Percentiles rank a stretch among this genome's conserved stretches.
These are phyloP conservation scores for Colletotrichum tropicale DNA, from an alignment of 2,329 filamentous ascomycete species.

Conservation along the genomic window DNA sequence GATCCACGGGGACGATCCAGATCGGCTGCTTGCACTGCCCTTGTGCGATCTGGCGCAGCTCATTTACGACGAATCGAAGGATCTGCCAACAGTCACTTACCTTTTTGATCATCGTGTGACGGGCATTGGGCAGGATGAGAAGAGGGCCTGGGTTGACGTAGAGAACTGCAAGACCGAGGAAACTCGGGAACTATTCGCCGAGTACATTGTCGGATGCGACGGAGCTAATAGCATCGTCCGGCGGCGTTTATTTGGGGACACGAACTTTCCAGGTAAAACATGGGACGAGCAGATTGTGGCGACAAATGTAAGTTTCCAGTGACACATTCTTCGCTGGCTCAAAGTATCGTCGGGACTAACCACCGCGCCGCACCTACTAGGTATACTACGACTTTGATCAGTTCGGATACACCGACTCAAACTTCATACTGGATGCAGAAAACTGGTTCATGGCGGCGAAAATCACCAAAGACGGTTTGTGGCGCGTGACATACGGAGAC, in stretches of 20 bases:
- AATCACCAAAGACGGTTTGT: slow-evolving; percentile 62
- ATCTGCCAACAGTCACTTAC: slow-evolving; percentile 36
- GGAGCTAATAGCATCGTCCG: slow-evolving; percentile 54
- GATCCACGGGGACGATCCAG: slow-evolving; percentile 39
- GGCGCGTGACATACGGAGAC: slow-evolving; percentile 68
- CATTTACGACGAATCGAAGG: slow-evolving; percentile 42
- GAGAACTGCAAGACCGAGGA: slow-evolving; percentile 35
- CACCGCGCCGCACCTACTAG: background rate
- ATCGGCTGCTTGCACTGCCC: slow-evolving; percentile 42
- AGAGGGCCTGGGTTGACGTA: slow-evolving; percentile 47
- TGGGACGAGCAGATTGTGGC: slow-evolving; percentile 65
- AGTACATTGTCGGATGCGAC: slow-evolving; percentile 62
- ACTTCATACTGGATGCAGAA: slow-evolving; percentile 65
- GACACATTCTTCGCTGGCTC: background rate
- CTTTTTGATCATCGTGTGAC: slow-evolving; percentile 52
- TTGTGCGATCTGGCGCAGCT: slow-evolving; percentile 45
- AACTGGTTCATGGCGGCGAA: slow-evolving; percentile 65
- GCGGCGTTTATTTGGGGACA: slow-evolving; percentile 53
- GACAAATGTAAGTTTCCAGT: slow-evolving; percentile 52
- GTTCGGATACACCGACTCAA: slow-evolving; percentile 57
- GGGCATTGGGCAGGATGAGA: slow-evolving; percentile 48
- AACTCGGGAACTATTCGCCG: slow-evolving; percentile 40
- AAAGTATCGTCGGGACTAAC: background rate
- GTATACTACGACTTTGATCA: slow-evolving; percentile 61
- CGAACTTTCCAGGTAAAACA: slow-evolving; percentile 59